phyloP scores from a whole-genome alignment of 345 rosid species.

The Brassica napus region DNA sequence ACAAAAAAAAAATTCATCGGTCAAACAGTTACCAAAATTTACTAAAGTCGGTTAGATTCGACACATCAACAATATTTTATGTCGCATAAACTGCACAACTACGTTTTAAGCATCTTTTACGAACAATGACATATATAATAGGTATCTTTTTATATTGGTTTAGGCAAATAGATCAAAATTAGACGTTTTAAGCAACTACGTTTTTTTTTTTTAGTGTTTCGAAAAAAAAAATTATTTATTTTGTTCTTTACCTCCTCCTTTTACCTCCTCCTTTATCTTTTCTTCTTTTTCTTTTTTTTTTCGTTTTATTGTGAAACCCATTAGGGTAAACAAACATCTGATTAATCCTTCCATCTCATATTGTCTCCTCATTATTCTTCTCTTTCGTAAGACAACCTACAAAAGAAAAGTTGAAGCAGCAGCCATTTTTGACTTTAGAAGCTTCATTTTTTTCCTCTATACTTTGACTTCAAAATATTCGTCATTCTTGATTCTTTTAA shows the following conservation, averaged over 20 bases:
- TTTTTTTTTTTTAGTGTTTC: too few relatives aligned
- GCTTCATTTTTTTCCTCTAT: conserved; percentile 19
- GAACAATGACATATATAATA: conserved; percentile 20
- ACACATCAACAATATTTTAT: conserved; percentile 25
- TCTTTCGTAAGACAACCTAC: background rate
- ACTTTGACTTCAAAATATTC: conserved; percentile 35
- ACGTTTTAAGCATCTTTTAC: conserved; percentile 35
- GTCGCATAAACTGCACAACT: conserved; percentile 20
- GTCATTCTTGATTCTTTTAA: conserved; percentile 18
- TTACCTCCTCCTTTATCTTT: conserved; percentile 20
- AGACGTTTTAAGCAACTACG: background rate
- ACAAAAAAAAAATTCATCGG: background rate
- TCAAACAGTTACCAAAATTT: background rate
- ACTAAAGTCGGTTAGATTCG: conserved; percentile 24
- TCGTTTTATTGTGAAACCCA: conserved; percentile 20
- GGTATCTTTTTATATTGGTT: conserved; percentile 39
- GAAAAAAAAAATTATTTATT: background rate
- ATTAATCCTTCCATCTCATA: conserved; percentile 29
- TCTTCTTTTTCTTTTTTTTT: conserved; percentile 32
- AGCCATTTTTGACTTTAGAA: conserved; percentile 59
- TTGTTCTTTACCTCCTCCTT: background rate
- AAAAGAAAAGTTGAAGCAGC: conserved; percentile 48
- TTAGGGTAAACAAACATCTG: background rate
- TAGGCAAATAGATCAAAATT: conserved; percentile 62
- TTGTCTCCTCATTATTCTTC: conserved; percentile 33